Base-by-base conservation (phyloP, 2,329 filamentous ascomycete genomes). In the Paecilomyces fulvus region DNA sequence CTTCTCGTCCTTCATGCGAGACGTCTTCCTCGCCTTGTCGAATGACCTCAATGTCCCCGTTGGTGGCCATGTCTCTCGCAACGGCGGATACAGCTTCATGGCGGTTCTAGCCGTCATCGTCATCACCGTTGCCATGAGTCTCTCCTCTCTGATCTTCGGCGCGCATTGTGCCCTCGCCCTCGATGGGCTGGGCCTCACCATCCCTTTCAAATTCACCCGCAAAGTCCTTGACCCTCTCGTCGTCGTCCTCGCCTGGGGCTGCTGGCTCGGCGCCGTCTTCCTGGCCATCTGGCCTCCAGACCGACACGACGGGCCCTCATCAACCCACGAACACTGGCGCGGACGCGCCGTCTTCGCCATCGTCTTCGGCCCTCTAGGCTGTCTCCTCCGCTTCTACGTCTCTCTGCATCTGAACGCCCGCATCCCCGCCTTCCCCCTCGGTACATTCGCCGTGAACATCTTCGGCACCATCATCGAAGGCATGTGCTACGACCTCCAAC, bases 1-100 rank as follows among this genome's bases (percentile, higher is more conserved):
- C 9, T 96, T 96, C 72, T 95, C 91, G 0, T 85, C 86, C 20
- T 95, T 95, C 68, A 85, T 92, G 51, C 82, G 89, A 6, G 92
- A 95, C 64, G 74, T 80, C 12, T 95, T 95, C 68, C 80, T 95
- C 21, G 87, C 89, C 0, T 73, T 95, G 17, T 86, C 89, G 3
- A 94, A 96, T 67, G 81, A 87, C 60, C 74, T 95, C 10, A 77
- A 81, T 0, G 75, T 79, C 63, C 65, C 73, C 54, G 69, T 79
- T 61, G 59, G 73, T 0, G 65, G 67, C 0, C 69, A 70, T 11
- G 70, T 77, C 1, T 67, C 75, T 1, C 80, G 90, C 2, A 85
- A 86, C 63, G 84, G 83, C 8, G 92, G 90, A 1, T 88, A 92
- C 72, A 90, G 87, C 3, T 87, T 96, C 74, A 84, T 92, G 80